Evolutionary conservation across 2,329 filamentous ascomycete genomes (phyloP), one percentile per base, ranked within the genome.

Genomic region (Byssochlamys sp.): DNA sequence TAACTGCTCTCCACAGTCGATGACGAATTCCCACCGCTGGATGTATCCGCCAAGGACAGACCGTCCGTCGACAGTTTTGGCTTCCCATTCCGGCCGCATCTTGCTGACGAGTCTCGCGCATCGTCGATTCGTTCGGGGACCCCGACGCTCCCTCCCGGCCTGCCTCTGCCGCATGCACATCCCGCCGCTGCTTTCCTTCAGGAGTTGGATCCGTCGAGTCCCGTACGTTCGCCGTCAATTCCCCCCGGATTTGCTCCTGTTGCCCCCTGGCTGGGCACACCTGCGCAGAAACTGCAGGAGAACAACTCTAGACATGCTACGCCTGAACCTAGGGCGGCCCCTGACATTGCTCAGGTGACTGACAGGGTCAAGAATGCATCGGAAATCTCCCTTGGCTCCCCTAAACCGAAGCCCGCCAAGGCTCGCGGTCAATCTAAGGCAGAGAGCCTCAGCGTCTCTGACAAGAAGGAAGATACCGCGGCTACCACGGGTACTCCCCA

Each of bases 1-100:
- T 75, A 63, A 73, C 65, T 31, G 39, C 55, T 39, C 58, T 59
- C 59, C 65, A 65, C 69, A 72, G 76, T 76, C 60, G 71, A 77
- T 53, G 72, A 76, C 63, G 75, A 79, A 14, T 79, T 79, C 52
- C 76, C 77, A 28, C 77, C 76, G 53, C 67, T 79, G 25, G 75
- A 69, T n/a, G 62, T 66, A 7, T 65, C 70, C 11, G 55, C 67
- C n/a, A 73, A 72, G n/a, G 71, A 73, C 52, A 69, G 65, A 19
- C 64, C 67, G 19, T 59, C 71, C 2, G 63, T 71, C 25, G 69
- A 73, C 60, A 66, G 65, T 53, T 69, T 72, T 63, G 67, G 74
- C 55, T 69, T 73, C 59, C 62, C 73, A 11, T 69, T 63, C 48
- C 67, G 67, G 57, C 72, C 66, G 56, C 71, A 70, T 62, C 64